Base-by-base conservation (phyloP, 371 early-diverging fungal genomes). In the Mortierella sp. region DNA sequence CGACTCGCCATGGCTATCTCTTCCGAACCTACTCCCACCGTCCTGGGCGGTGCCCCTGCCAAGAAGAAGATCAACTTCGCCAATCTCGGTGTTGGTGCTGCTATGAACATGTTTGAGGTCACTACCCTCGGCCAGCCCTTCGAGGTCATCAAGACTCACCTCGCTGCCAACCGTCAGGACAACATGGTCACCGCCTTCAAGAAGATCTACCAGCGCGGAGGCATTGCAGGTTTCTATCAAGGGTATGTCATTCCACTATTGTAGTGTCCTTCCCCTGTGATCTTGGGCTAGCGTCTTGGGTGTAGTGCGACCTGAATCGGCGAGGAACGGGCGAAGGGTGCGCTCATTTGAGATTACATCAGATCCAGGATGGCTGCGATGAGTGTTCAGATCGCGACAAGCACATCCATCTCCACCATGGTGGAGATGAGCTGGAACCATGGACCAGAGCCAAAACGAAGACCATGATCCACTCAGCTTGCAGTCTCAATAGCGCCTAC, bases 71-170 rank as follows among this genome's bases (percentile, higher is more conserved):
- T 74, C 61, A 74, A 64, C 68, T 74, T 60, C 57, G 76, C 76
- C 54, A 74, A 74, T 56, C 64, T 74, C 34, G 76, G 76, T 34
- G 76, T 74, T 45, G 64, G 68, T 64, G 74, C 72, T 22, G 79
- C 66, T 43, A 68, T 93, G 68, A 91, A 92, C 80, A 79, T 91
- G 74, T 93, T 95, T 68, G 95, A 95, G 78, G 92, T 93, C 37
- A 90, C 94, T 16, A 94, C 94, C 2, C 85, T 94, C 24, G 95
- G 95, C 31, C 95, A 95, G 79, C 95, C 95, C 49, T 95, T 95
- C 71, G 95, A 95, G 79, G 95, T 95, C 29, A 76, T 94, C 59
- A 95, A 95, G 79, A 95, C 95, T 9, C 94, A 94, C 67, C 83
- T 94, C 79, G 94, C 94, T 45, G 94, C 94, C 45, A 90, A 94